phyloP scores from a whole-genome alignment of 1,284 basidiomycete species.

The Ganoderma boninense region DNA sequence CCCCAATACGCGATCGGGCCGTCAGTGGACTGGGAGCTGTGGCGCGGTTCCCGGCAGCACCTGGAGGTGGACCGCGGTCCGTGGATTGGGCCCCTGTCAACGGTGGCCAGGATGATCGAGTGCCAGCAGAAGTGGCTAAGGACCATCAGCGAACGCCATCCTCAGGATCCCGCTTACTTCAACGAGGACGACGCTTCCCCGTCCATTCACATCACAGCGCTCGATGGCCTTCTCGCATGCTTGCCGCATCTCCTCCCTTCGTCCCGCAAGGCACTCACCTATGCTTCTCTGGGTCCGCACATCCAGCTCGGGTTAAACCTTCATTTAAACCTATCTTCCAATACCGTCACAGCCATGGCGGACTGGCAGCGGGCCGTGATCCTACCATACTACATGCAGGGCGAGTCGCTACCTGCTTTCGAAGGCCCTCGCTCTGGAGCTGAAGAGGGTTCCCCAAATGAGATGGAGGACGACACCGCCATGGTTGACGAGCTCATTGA shows the following conservation, averaged over 20 bases:
- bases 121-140: neutral
- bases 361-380: neutral
- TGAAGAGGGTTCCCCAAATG: neutral
- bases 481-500: neutral
- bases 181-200: neutral
- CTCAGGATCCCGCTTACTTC: neutral
- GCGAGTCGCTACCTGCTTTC: neutral
- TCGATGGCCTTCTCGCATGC: neutral
- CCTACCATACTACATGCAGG: neutral
- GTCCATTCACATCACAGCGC: neutral
- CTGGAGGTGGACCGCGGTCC: slow-evolving; percentile 39
- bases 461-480: neutral
- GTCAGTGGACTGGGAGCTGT: slow-evolving; percentile 36
- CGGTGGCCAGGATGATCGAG: neutral
- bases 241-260: neutral
- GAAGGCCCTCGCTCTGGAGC: neutral
- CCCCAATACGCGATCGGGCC: slow-evolving; percentile 38
- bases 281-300: neutral
- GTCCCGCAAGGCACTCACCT: neutral
- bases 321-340: neutral
- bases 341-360: neutral
- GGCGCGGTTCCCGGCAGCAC: slow-evolving; percentile 34
- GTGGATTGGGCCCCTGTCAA: slow-evolving; percentile 17
- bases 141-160: neutral
- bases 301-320: neutral